These are phyloP conservation scores for Brettanomyces anomalus DNA, from an alignment of 805 yeast species.

Conservation along the genomic window DNA sequence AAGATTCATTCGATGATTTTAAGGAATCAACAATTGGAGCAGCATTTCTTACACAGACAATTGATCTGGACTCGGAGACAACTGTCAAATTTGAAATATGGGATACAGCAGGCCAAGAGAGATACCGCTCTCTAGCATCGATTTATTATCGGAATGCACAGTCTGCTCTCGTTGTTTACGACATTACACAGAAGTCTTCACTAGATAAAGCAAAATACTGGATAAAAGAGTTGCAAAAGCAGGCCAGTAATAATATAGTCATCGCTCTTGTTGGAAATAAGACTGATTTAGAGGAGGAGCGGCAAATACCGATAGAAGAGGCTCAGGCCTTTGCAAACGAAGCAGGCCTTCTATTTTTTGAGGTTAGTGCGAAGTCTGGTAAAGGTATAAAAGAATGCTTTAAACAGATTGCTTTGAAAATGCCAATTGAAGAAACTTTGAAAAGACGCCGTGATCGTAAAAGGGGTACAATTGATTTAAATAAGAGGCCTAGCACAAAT, in stretches of 20 bases:
- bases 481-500: slow-evolving; percentile 23
- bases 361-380: slow-evolving; percentile 55
- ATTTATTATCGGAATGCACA: slow-evolving; percentile 79
- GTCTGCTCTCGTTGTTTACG: slow-evolving; percentile 73
- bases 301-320: slow-evolving; percentile 35
- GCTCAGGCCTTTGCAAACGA: slow-evolving; percentile 51
- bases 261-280: slow-evolving; percentile 84
- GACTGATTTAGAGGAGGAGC: slow-evolving; percentile 44
- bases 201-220: slow-evolving; percentile 63
- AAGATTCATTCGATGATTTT: slow-evolving; percentile 62
- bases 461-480: slow-evolving; percentile 21
- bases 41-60: slow-evolving; percentile 66
- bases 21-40: slow-evolving; percentile 82
- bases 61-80: slow-evolving; percentile 42
- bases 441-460: slow-evolving; percentile 15
- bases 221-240: slow-evolving; percentile 75
- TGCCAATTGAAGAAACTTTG: slow-evolving; percentile 26
- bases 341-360: slow-evolving; percentile 39
- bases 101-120: slow-evolving; percentile 70
- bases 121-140: slow-evolving; percentile 70
- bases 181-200: slow-evolving; percentile 62
- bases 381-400: slow-evolving; percentile 39
- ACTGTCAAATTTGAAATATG: slow-evolving; percentile 70
- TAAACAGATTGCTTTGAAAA: slow-evolving; percentile 39
- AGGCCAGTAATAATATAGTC: slow-evolving; percentile 64